Conservation (phyloP, 345 rosid species). For the Citrus medica region DNA sequence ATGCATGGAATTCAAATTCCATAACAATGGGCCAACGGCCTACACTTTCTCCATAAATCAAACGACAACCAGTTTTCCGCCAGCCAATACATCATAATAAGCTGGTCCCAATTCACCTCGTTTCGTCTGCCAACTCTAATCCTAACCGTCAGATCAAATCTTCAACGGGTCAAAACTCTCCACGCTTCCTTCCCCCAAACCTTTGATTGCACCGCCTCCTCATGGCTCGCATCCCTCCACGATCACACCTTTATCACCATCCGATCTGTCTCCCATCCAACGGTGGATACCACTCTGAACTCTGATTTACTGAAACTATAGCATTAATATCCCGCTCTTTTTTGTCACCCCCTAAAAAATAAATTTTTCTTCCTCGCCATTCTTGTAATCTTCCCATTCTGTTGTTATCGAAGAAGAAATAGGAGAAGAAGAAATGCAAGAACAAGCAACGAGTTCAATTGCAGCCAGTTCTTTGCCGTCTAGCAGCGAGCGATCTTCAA, state of each 20-base stretch:
- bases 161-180: constrained; percentile 14
- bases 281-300: constrained; percentile 16
- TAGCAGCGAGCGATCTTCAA: constrained; percentile 97
- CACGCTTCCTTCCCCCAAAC: constrained; percentile 35
- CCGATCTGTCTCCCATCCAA: constrained; percentile 31
- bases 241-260: constrained; percentile 20
- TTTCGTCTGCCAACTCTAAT: neutral
- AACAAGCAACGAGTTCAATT: constrained; percentile 72
- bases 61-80: neutral
- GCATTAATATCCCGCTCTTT: constrained; percentile 60
- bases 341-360: constrained; percentile 6
- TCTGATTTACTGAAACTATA: neutral
- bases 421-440: constrained; percentile 52
- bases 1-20: neutral
- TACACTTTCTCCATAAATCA: neutral
- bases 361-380: neutral
- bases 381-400: neutral
- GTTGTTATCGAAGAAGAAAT: constrained; percentile 6
- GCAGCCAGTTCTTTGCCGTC: constrained; percentile 87
- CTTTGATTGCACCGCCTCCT: constrained; percentile 36
- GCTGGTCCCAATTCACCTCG: constrained; percentile 13
- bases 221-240: constrained; percentile 58
- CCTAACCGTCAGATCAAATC: constrained; percentile 29
- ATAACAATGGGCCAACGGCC: neutral
- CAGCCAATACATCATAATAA: neutral